Conservation (phyloP, 2,329 filamentous ascomycete species). For the Tympanopsis confertula region DNA sequence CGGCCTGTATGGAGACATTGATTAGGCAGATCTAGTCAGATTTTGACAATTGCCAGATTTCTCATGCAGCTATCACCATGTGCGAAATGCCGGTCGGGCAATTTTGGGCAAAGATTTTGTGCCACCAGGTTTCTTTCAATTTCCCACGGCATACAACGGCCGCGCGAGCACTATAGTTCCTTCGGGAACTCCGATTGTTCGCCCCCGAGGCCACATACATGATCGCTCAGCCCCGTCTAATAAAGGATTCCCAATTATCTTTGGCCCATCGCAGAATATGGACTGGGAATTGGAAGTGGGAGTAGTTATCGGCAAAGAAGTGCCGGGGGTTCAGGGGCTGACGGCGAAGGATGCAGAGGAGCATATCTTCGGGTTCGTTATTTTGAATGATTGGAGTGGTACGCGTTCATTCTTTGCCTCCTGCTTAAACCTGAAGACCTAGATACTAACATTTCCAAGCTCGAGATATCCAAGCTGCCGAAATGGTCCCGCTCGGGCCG, state of each 20-base stretch:
- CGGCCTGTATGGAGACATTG: not conserved
- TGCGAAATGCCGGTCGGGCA: conserved; percentile 32
- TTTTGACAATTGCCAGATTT: conserved; percentile 29
- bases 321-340: conserved; percentile 20
- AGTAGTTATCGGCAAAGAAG: conserved; percentile 27
- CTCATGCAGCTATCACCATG: conserved; percentile 38
- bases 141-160: conserved; percentile 40
- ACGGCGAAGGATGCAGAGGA: conserved; percentile 34
- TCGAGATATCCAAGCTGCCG: conserved; percentile 48
- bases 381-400: conserved; percentile 51
- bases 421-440: not conserved
- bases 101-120: conserved; percentile 23
- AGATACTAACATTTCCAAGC: conserved; percentile 15
- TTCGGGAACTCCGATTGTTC: conserved; percentile 30
- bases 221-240: conserved; percentile 11
- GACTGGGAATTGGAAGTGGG: conserved; percentile 33
- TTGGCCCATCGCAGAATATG: conserved; percentile 17
- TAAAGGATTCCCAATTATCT: conserved; percentile 12
- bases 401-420: conserved; percentile 7
- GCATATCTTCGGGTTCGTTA: conserved; percentile 50
- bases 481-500: conserved; percentile 49
- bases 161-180: conserved; percentile 39
- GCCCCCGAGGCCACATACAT: conserved; percentile 31
- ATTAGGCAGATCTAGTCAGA: not conserved
- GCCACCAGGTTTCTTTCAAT: conserved; percentile 32